These are phyloP conservation scores for Hydnomerulius pinastri DNA, from an alignment of 768 basidiomycete genomes.

Conservation along the genomic window DNA sequence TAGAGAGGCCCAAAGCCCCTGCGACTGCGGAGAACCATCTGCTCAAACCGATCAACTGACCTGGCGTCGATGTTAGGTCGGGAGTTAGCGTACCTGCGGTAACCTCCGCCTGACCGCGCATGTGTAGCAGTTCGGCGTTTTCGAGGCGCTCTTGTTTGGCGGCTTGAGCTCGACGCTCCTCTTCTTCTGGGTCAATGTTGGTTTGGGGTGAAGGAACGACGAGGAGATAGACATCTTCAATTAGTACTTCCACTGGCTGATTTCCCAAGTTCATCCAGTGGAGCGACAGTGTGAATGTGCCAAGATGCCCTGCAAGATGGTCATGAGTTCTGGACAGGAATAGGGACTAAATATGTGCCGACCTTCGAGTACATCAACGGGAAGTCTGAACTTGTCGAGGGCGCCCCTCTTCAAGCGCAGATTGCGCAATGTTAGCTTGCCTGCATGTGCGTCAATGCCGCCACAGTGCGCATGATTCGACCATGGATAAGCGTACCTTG, in stretches of 20 bases:
- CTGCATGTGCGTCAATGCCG: slow-evolving; percentile 37
- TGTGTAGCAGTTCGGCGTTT: slow-evolving; percentile 82
- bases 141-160: slow-evolving; percentile 87
- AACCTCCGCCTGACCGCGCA: slow-evolving; percentile 56
- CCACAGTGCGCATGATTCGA: neutral
- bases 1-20: slow-evolving; percentile 81
- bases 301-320: slow-evolving; percentile 65
- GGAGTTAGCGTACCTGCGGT: slow-evolving; percentile 42
- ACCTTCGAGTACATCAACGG: slow-evolving; percentile 96
- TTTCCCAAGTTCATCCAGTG: slow-evolving; percentile 90
- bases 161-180: slow-evolving; percentile 78
- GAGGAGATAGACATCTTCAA: slow-evolving; percentile 95
- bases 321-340: neutral
- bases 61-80: neutral
- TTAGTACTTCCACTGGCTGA: slow-evolving; percentile 85
- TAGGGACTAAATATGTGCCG: neutral
- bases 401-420: slow-evolving; percentile 90
- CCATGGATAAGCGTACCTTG: slow-evolving; percentile 54
- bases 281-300: slow-evolving; percentile 81
- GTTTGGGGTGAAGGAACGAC: slow-evolving; percentile 79
- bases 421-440: slow-evolving; percentile 76
- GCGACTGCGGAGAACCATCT: slow-evolving; percentile 70
- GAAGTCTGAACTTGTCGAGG: slow-evolving; percentile 92
- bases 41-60: slow-evolving; percentile 11
- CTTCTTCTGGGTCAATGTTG: slow-evolving; percentile 76